Evolutionary conservation across 257 asterid species (phyloP), one percentile per base, ranked within the genome.

Genomic region (Solanum clarkiae): DNA sequence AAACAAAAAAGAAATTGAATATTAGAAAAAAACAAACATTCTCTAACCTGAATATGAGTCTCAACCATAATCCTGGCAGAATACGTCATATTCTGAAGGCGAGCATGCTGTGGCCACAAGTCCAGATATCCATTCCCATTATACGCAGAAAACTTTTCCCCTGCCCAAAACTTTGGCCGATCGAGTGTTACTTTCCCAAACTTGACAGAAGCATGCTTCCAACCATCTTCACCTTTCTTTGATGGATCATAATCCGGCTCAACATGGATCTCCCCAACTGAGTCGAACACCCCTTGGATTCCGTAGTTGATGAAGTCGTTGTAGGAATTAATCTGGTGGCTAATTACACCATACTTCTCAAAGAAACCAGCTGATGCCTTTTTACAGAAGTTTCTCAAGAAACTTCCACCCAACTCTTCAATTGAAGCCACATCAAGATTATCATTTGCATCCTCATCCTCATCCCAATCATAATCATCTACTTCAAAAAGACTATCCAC

Each of bases 1-100:
- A 32, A 32, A 32, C 36, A 32, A 32, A 32, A 32, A 32, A 77
- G 24, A 54, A 57, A 80, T 9, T 18, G 53, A 70, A 47, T 54
- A 82, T 72, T 29, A 10, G 60, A 60, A 29, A 36, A 22, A 63
- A 54, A 63, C 29, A 68, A 70, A 53, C 36, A 86, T 66, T 69
- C 18, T 77, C 87, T 63, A 26, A 94, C 99, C 98, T 93, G 87
- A 77, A 97, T 84, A 87, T 75, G 91, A 84, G 93, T 84, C 86
- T 95, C 90, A 36, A 94, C 97, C 63, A 65, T 89, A 62, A 97
- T 94, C 91, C 88, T 93, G 51, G 98, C 86, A 11, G 99, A 87
- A 86, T 97, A 97, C 8, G 98, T 93, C 98, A 94, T 94, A 87
- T 94, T 93, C 88, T 93, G 98, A 75, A 97, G 97, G 84, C 97